Percentiles rank a stretch among this genome's conserved stretches.
Evolutionary conservation across 768 basidiomycete genomes (phyloP).

Genomic region (Hemileccinum rubropunctum): DNA sequence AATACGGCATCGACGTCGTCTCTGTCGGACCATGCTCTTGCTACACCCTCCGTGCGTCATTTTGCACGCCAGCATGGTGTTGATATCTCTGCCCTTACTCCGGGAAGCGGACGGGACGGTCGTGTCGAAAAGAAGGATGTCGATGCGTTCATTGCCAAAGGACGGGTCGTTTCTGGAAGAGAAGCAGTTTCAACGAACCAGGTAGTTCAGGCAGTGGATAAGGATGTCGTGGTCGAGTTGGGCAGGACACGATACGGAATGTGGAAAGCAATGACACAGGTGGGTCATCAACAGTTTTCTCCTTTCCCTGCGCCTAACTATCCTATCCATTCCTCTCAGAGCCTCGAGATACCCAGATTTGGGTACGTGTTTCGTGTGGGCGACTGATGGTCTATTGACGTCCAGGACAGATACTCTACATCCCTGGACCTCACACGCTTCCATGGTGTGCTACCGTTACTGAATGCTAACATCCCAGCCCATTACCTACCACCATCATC

Average conservation of each 20-base stretch:
- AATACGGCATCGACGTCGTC: conserved; percentile 20
- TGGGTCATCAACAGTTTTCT: conserved; percentile 23
- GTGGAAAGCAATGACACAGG: conserved; percentile 91
- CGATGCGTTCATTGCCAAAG: conserved; percentile 49
- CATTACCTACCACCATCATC: conserved; percentile 47
- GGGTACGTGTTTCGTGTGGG: conserved; percentile 43
- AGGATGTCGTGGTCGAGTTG: conserved; percentile 66
- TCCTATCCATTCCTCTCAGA: conserved; percentile 40
- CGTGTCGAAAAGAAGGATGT: conserved; percentile 75
- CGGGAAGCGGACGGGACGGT: conserved; percentile 73
- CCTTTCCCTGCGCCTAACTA: neutral
- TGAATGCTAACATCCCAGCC: conserved; percentile 68
- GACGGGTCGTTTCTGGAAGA: conserved; percentile 3
- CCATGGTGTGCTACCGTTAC: conserved; percentile 54
- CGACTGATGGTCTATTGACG: conserved; percentile 1
- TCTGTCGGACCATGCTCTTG: conserved; percentile 45
- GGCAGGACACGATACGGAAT: conserved; percentile 77
- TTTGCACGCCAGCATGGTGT: conserved; percentile 66
- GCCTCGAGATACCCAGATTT: conserved; percentile 83
- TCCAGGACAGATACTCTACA: conserved; percentile 57
- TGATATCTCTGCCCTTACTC: conserved; percentile 52
- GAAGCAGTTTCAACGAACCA: neutral
- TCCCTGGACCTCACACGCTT: conserved; percentile 72
- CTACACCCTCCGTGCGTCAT: conserved; percentile 75
- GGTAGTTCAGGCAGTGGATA: conserved; percentile 3